Evolutionary conservation across 352 stramenopile genomes (phyloP).

Genomic region (Phytophthora ohioensis): DNA sequence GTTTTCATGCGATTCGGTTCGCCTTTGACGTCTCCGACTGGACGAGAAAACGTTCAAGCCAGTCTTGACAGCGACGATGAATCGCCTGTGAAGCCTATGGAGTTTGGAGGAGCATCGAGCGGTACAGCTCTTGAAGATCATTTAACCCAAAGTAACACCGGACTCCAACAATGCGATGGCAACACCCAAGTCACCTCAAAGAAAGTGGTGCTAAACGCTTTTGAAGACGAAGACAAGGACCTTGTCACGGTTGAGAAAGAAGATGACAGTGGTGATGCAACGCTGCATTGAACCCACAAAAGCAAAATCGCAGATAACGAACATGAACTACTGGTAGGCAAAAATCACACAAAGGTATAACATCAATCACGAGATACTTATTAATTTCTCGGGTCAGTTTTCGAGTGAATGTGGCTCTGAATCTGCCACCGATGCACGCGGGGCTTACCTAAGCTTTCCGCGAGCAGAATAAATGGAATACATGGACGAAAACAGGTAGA

Average conservation of each 20-base stretch:
- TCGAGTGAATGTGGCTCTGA: conserved; percentile 28
- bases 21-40: conserved; percentile 49
- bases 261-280: background rate
- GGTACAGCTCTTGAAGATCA: background rate
- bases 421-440: conserved; percentile 26
- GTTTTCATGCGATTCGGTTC: conserved; percentile 64
- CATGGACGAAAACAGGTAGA: conserved; percentile 23
- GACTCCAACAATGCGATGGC: background rate
- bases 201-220: background rate
- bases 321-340: background rate
- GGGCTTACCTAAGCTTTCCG: conserved; percentile 2
- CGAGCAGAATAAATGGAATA: conserved; percentile 32
- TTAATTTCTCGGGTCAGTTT: conserved; percentile 41
- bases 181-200: background rate
- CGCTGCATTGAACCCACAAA: background rate
- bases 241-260: background rate
- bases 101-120: background rate
- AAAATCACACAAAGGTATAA: background rate
- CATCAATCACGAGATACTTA: conserved; percentile 37
- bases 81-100: conserved; percentile 10
- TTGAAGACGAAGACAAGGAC: background rate
- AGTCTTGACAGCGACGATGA: conserved; percentile 25
- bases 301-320: background rate
- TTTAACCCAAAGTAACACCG: background rate
- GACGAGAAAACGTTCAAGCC: conserved; percentile 9